Base-by-base conservation (phyloP, 164 flowering plant genomes). In the Euptelea pleiosperma region DNA sequence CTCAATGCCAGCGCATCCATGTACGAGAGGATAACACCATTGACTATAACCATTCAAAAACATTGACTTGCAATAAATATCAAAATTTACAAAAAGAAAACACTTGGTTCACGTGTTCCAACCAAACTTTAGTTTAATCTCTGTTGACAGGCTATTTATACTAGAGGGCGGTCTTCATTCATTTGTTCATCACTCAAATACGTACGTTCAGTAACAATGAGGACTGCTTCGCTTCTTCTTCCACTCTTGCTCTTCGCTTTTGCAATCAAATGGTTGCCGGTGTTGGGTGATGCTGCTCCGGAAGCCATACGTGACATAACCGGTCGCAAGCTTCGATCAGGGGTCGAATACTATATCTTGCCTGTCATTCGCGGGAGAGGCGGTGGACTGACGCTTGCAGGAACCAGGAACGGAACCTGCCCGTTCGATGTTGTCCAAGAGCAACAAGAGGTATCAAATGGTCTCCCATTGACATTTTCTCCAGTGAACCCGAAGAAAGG, bases 341-440 rank as follows among this genome's bases (percentile, higher is more conserved):
- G 64, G 3, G 37, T 36, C 6, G 55, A 64, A 12, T 76, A 76
- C 66, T 58, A 64, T 56, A 58, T 73, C 46, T 41, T 70, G 14
- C 67, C 76, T 1, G 58, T 64, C 8, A 4, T 43, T 41, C 51
- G 62, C 8, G 67, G 66, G 9, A 18, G 28, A 2, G 72, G 64
- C 7, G 74, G 79, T 18, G 72, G 75, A 2, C 69, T 75, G 4
- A 48, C 63, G 22, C 18, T 68, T 6, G 49, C 54, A 4, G 18
- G 40, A 11, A 47, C 36, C 15, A 25, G 45, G 1, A 60, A 64
- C 10, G 42, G 52, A 0, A 47, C 62, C 14, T 69, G 73, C 39
- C 79, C 79, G 0, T 44, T 69, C 0, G 42, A 60, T 22, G 72
- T 69, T 1, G 55, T 44, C 9, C 71, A 69, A 58, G 52, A 46